Evolutionary conservation across 495 filamentous ascomycete genomes (phyloP), one percentile per base, ranked within the genome.

Genomic region (Aspergillus nanangensis): DNA sequence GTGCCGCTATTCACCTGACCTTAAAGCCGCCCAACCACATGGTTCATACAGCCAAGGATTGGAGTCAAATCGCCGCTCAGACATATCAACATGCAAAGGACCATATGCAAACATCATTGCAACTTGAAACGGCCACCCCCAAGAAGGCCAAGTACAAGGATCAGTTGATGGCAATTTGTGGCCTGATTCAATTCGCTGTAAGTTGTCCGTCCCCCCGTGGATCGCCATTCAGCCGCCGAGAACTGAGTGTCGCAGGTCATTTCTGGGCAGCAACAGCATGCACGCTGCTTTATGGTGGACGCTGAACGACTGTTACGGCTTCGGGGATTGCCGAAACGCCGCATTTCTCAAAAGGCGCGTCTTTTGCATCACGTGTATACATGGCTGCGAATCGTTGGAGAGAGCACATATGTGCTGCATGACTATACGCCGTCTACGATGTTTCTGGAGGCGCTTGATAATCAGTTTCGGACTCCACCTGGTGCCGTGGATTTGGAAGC

Each of bases 61-160:
- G 64, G 64, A 42, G 45, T 24, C 41, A 48, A 5, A 32, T 58
- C 15, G 52, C 61, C 1, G 50, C 47, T 10, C 57, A 61, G 22
- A 50, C 58, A 15, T 65, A 63, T 21, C 48, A 58, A 22, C 38
- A 59, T 18, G 64, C 62, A 1, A 65, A 57, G 37, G 57, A 63
- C 15, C 58, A 65, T 35, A 61, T 69, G 43, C 57, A 67, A 37
- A 46, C 47, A 2, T 69, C 63, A 1, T 27, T 69, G 15, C 56
- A 59, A 19, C 23, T 55, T 5, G 65, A 69, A 36, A 61, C 52
- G 0, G 40, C 53, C 8, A 54, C 56, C 3, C 52, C 60, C 8
- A 69, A 63, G 31, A 61, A 60, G 33, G 61, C 63, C 15, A 69
- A 69, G 41, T 69, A 67, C 21, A 69, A 69, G 41, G 65, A 69